Evolutionary conservation across 257 asterid species (phyloP), one percentile per base, ranked within the genome.

Genomic region (Phtheirospermum japonicum): DNA sequence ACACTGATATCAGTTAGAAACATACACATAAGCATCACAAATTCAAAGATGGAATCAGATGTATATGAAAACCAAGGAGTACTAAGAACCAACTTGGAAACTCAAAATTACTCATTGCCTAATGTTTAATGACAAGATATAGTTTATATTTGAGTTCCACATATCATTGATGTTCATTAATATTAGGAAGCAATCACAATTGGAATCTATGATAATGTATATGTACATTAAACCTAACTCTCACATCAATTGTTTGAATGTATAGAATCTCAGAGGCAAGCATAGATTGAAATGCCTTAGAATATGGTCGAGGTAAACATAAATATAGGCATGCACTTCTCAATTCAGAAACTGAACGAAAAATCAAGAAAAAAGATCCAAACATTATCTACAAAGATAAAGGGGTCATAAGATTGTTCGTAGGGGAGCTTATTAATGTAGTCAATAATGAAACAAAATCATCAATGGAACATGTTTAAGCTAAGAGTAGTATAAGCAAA

Each of bases 381-480:
- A 18, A 20, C 65, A 66, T 56, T 66, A 57, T 45, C 58, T 43
- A 56, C 14, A 45, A 26, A 18, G 65, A 66, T 7, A 32, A 16
- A 30, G 13, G 28, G 23, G 30, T 28, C 9, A 31, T 43, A 66
- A 57, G 40, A 66, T 57, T 43, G 48, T 10, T 18, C 36, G 18
- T 43, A 48, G 4, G 8, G 30, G 58, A 43, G 65, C 30, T 57
- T 46, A 33, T 33, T 8, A 1, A 23, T 57, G 40, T 26, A 32
- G 57, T 28, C 12, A 7, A 65, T 30, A 63, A 34, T 28, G 59
- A 20, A 34, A 65, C 6, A 4, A 26, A 54, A 57, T 45, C 65
- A 67, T 67, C 71, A 57, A 16, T 23, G 9, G 46, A 32, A 63
- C n/a, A n/a, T n/a, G n/a, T n/a, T n/a, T n/a, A n/a, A n/a, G n/a